phyloP scores from a whole-genome alignment of 1,139 yeast species.

The Sugiyamaella paludigena region DNA sequence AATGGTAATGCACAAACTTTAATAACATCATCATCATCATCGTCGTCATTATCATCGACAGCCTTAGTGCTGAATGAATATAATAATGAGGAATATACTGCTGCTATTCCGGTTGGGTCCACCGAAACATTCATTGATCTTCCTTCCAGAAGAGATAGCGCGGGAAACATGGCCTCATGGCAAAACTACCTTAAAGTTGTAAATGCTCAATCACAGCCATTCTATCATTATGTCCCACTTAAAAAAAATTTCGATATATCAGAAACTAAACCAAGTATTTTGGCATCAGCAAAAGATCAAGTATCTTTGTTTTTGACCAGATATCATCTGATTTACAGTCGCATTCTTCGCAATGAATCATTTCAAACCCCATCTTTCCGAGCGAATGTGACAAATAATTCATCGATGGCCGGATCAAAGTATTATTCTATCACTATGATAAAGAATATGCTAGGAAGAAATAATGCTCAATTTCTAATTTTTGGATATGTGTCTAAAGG shows the following conservation, averaged over 20 bases:
- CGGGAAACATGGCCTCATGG: constrained; percentile 44
- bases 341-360: constrained; percentile 70
- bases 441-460: constrained; percentile 81
- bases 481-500: constrained; percentile 72
- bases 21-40: constrained; percentile 25
- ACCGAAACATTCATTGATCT: neutral
- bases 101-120: neutral
- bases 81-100: neutral
- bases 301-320: constrained; percentile 43
- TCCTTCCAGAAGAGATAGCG: neutral
- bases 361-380: constrained; percentile 53
- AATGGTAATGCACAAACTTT: neutral
- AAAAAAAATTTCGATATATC: constrained; percentile 59
- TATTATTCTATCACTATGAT: constrained; percentile 65
- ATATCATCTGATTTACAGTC: constrained; percentile 61
- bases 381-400: constrained; percentile 22
- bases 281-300: constrained; percentile 20
- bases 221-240: constrained; percentile 59
- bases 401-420: constrained; percentile 33
- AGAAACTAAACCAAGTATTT: constrained; percentile 31
- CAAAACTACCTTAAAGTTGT: constrained; percentile 66
- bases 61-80: neutral
- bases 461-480: constrained; percentile 69
- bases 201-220: constrained; percentile 65
- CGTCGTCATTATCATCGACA: neutral